phyloP scores from a whole-genome alignment of 2,329 filamentous ascomycete genomes.

The Diplodia mutila region DNA sequence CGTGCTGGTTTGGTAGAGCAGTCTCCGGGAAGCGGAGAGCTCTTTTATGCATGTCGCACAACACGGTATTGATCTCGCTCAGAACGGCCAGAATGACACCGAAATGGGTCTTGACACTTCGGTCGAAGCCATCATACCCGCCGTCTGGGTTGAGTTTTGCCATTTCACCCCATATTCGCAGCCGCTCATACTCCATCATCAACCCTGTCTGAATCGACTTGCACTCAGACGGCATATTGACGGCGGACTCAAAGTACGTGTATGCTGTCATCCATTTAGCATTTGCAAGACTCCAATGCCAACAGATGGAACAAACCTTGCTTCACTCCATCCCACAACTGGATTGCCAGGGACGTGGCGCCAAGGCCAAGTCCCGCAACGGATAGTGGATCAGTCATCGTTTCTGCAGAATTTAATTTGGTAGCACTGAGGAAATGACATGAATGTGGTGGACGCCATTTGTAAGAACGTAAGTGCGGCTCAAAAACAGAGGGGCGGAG shows the following conservation, averaged over 20 bases:
- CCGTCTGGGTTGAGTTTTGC: not conserved
- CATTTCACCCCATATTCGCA: not conserved
- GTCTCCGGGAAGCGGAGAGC: not conserved
- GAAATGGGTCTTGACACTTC: not conserved
- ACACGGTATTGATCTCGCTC: not conserved
- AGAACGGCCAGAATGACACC: not conserved
- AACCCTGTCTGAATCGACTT: not conserved
- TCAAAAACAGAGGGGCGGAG: not conserved
- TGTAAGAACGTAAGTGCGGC: not conserved
- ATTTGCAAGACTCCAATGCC: not conserved
- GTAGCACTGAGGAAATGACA: not conserved
- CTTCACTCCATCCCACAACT: not conserved
- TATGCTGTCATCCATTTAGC: not conserved
- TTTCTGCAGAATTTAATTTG: not conserved
- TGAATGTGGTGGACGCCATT: not conserved
- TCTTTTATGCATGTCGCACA: not conserved
- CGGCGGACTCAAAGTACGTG: not conserved
- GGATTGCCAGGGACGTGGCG: not conserved
- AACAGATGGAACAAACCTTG: not conserved
- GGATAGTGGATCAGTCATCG: not conserved
- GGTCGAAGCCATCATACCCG: not conserved
- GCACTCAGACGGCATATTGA: not conserved
- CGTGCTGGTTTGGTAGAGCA: not conserved
- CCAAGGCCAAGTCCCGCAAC: not conserved
- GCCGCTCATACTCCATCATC: not conserved